Evolutionary conservation across 371 early-diverging fungal species (phyloP).

Genomic region (Gilbertella persicaria): DNA sequence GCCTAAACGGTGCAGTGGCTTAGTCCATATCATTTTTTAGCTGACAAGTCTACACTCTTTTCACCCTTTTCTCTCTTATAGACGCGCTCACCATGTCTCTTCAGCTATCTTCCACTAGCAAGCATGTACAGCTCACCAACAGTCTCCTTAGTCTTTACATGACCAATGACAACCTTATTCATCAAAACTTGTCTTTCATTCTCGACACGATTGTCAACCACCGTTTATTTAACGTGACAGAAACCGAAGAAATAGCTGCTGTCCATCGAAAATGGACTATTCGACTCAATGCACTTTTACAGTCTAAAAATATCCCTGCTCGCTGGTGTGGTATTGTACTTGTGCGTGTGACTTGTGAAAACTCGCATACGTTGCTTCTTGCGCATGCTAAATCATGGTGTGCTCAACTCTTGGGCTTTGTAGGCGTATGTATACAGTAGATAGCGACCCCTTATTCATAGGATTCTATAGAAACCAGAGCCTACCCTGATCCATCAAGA

Average conservation of each 20-base stretch:
- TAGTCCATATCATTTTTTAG: no score
- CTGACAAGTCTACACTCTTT: no score
- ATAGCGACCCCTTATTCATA: background rate
- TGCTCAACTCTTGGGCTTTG: conserved; percentile 34
- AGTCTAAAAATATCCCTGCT: conserved; percentile 54
- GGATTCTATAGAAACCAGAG: conserved; percentile 50
- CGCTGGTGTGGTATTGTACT: conserved; percentile 60
- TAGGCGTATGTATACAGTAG: conserved; percentile 31
- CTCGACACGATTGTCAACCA: conserved; percentile 49
- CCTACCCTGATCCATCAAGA: conserved; percentile 38
- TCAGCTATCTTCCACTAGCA: conserved; percentile 15
- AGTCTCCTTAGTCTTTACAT: conserved; percentile 27
- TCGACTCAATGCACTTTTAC: conserved; percentile 57
- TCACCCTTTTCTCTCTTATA: no score
- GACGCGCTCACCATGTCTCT: conserved; percentile 23
- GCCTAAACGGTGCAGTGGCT: no score
- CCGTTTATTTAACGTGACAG: conserved; percentile 34
- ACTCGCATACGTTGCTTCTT: conserved; percentile 43
- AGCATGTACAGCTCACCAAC: conserved; percentile 15
- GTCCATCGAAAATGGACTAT: conserved; percentile 57
- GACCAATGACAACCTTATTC: conserved; percentile 23
- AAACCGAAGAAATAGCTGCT: conserved; percentile 21
- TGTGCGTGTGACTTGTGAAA: conserved; percentile 54
- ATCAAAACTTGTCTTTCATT: conserved; percentile 45
- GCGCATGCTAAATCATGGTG: conserved; percentile 50